These are phyloP conservation scores for Rutstroemia sp. DNA, from an alignment of 2,329 filamentous ascomycete genomes.

Conservation along the genomic window DNA sequence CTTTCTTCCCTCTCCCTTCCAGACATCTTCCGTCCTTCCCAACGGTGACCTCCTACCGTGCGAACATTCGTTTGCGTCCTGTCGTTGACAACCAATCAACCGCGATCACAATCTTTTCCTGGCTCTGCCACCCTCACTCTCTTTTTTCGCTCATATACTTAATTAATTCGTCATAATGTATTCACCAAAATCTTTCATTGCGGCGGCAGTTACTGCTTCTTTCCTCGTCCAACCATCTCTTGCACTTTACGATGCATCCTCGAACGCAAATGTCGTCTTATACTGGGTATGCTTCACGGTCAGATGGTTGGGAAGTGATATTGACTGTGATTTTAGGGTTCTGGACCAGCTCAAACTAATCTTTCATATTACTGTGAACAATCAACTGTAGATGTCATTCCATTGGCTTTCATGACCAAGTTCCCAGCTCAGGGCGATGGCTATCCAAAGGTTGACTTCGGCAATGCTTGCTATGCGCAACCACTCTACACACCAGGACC, in stretches of 20 bases:
- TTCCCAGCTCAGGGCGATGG: constrained; percentile 38
- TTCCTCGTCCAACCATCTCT: constrained; percentile 19
- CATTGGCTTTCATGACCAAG: constrained; percentile 36
- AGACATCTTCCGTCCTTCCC: constrained; percentile 15
- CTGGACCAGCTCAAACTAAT: constrained; percentile 33
- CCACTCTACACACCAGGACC: constrained; percentile 27
- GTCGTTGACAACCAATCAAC: constrained; percentile 26
- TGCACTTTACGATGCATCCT: constrained; percentile 27
- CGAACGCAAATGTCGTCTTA: constrained; percentile 35
- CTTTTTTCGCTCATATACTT: constrained; percentile 11
- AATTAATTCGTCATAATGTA: constrained; percentile 24
- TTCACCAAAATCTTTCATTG: constrained; percentile 21
- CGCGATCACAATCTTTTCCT: constrained; percentile 25
- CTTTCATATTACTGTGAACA: constrained; percentile 34
- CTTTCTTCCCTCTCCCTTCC: constrained; percentile 11
- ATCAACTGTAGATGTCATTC: constrained; percentile 35
- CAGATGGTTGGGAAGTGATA: not conserved
- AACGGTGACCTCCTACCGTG: constrained; percentile 21
- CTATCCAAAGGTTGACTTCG: constrained; percentile 35
- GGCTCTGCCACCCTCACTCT: not conserved
- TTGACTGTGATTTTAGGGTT: constrained; percentile 29
- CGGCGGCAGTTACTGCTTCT: constrained; percentile 21
- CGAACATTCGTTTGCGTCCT: constrained; percentile 31
- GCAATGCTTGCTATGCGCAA: constrained; percentile 34
- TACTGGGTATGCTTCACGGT: constrained; percentile 33